A percentile compares a stretch with the other conserved stretches of the same genome.
Evolutionary conservation across 1,284 basidiomycete genomes (phyloP).

Genomic region (Cryptococcus maquisensis): DNA sequence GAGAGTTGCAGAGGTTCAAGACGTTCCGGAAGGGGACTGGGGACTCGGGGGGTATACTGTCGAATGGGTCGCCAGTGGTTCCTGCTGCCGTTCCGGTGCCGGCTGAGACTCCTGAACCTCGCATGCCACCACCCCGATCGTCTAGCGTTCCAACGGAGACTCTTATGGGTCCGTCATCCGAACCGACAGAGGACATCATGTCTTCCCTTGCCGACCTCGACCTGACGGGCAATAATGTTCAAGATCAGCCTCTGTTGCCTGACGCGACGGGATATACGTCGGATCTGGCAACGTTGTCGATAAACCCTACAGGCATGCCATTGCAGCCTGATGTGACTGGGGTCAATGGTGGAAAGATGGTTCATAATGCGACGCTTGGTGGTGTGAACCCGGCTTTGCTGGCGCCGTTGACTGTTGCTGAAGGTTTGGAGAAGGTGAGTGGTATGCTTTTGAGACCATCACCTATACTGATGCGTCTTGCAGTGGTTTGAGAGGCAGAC

Average conservation of each 20-base stretch:
- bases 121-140: slow-evolving; percentile 11
- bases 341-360: slow-evolving; percentile 5
- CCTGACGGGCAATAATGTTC: slow-evolving; percentile 53
- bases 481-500: slow-evolving; percentile 80
- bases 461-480: neutral
- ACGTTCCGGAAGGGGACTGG: slow-evolving; percentile 44
- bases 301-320: neutral
- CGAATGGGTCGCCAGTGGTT: slow-evolving; percentile 3
- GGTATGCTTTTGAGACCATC: neutral
- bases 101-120: neutral
- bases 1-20: slow-evolving; percentile 57
- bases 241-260: slow-evolving; percentile 33
- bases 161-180: slow-evolving; percentile 39
- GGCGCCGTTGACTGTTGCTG: slow-evolving; percentile 56
- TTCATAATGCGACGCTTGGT: slow-evolving; percentile 37
- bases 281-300: slow-evolving; percentile 8
- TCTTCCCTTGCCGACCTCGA: slow-evolving; percentile 77
- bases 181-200: slow-evolving; percentile 59
- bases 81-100: neutral
- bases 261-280: slow-evolving; percentile 1
- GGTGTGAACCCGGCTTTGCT: slow-evolving; percentile 49
- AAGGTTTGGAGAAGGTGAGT: slow-evolving; percentile 64
- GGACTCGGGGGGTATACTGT: slow-evolving; percentile 45
- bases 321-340: slow-evolving; percentile 1
- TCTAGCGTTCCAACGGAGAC: slow-evolving; percentile 21